Percentiles rank a stretch among this genome's conserved stretches.
Evolutionary conservation across 441 rosid genomes (phyloP).

Genomic region (Biscutella laevigata): DNA sequence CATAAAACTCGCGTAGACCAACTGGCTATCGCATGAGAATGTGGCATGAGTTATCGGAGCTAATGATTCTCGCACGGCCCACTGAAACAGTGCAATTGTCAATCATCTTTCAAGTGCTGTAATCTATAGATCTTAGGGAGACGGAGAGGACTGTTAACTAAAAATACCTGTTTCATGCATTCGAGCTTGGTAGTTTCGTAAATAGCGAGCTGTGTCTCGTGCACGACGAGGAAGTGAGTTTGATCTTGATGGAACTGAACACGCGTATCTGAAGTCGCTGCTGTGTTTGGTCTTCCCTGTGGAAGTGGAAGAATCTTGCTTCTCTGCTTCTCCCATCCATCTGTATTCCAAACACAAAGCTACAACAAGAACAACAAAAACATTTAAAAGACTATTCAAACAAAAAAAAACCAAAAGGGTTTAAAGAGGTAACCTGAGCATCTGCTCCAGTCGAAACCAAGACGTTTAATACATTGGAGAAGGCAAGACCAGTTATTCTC

Average conservation of each 20-base stretch:
- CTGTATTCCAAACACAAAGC: conserved; percentile 91
- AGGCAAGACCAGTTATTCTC: conserved; percentile 89
- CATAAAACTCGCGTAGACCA: conserved; percentile 74
- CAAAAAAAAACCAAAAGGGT: neutral
- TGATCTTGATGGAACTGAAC: conserved; percentile 98
- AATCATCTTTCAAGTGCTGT: conserved; percentile 5
- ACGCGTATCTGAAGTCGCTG: conserved; percentile 73
- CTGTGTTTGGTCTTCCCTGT: conserved; percentile 63
- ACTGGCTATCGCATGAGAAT: conserved; percentile 94
- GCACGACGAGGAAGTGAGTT: conserved; percentile 78
- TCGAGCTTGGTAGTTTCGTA: conserved; percentile 85
- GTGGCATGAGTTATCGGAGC: conserved; percentile 81
- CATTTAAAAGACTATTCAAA: neutral
- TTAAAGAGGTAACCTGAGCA: conserved; percentile 57
- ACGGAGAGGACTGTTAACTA: neutral
- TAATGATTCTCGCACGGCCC: conserved; percentile 64
- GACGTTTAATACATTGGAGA: conserved; percentile 67
- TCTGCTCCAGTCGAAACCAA: conserved; percentile 94
- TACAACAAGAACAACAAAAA: conserved; percentile 23
- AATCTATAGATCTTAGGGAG: neutral
- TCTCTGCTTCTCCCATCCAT: conserved; percentile 95
- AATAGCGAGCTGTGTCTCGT: conserved; percentile 88
- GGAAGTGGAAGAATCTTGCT: conserved; percentile 66
- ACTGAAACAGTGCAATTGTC: conserved; percentile 31
- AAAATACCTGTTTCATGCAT: conserved; percentile 69